Evolutionary conservation across 2,329 filamentous ascomycete species (phyloP).

Genomic region (Calycina herbarum): DNA sequence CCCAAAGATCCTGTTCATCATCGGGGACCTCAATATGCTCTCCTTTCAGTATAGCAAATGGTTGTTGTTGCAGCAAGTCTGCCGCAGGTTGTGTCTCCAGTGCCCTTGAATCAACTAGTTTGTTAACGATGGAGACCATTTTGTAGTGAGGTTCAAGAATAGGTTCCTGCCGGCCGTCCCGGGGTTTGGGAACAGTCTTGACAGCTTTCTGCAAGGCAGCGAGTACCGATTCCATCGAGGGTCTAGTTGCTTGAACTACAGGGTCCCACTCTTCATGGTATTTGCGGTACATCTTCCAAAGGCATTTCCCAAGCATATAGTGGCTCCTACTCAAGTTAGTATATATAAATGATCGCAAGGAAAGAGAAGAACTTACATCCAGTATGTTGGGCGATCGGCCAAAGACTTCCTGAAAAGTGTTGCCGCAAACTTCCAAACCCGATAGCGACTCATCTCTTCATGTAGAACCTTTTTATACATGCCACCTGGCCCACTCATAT

Average conservation of each 20-base stretch:
- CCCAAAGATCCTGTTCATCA: slow-evolving; percentile 51
- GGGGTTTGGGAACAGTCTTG: slow-evolving; percentile 58
- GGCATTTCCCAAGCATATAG: slow-evolving; percentile 70
- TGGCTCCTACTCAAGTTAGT: slow-evolving; percentile 50
- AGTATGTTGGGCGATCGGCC: slow-evolving; percentile 57
- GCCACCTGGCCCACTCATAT: slow-evolving; percentile 54
- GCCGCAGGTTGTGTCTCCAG: slow-evolving; percentile 34
- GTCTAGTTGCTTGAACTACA: slow-evolving; percentile 37
- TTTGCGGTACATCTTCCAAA: slow-evolving; percentile 67
- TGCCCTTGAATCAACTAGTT: slow-evolving; percentile 50
- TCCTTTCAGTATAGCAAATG: slow-evolving; percentile 34
- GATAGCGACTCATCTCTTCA: slow-evolving; percentile 56
- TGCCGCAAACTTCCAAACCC: slow-evolving; percentile 65
- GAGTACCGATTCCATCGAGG: slow-evolving; percentile 49
- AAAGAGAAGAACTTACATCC: slow-evolving; percentile 51
- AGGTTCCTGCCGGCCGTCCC: slow-evolving; percentile 60
- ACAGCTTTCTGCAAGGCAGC: slow-evolving; percentile 60
- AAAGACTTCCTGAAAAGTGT: slow-evolving; percentile 61
- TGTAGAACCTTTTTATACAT: slow-evolving; percentile 61
- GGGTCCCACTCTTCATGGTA: slow-evolving; percentile 43
- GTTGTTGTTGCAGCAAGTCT: slow-evolving; percentile 39
- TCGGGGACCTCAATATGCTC: slow-evolving; percentile 29
- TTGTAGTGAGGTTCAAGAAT: slow-evolving; percentile 75
- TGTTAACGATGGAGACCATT: slow-evolving; percentile 65
- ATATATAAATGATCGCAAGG: background rate